These are phyloP conservation scores for Aquilaria agallochum DNA, from an alignment of 441 rosid genomes.

Conservation along the genomic window DNA sequence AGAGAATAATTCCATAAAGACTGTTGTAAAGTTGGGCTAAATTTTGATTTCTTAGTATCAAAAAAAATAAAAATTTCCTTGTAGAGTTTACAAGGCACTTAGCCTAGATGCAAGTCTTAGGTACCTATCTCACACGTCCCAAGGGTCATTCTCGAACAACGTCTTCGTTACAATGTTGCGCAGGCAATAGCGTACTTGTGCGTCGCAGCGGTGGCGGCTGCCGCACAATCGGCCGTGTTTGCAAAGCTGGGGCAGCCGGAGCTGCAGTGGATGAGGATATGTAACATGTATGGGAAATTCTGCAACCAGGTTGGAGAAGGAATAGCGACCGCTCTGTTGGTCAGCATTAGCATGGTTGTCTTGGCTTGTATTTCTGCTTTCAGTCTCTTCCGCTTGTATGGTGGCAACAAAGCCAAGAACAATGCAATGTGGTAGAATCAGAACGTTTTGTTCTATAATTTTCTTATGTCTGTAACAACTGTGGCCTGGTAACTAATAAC, in stretches of 20 bases:
- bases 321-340: conserved; percentile 42
- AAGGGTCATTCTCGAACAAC: too few species aligned
- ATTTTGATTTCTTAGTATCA: too few species aligned
- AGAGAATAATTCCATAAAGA: too few species aligned
- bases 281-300: conserved; percentile 68
- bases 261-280: conserved; percentile 76
- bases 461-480: too few species aligned
- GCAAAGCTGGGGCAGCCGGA: conserved; percentile 59
- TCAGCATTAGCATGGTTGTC: conserved; percentile 43
- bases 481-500: too few species aligned
- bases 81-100: too few species aligned
- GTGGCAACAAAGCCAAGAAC: conserved; percentile 29
- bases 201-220: conserved; percentile 62
- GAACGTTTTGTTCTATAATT: too few species aligned
- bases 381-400: conserved; percentile 72
- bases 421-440: conserved; percentile 28
- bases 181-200: conserved; percentile 70
- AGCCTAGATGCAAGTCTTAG: too few species aligned
- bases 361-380: conserved; percentile 64
- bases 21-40: too few species aligned
- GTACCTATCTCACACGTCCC: too few species aligned
- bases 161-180: background rate
- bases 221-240: conserved; percentile 54
- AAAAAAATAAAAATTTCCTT: too few species aligned
- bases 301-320: conserved; percentile 65